These are phyloP conservation scores for Saturnispora besseyi DNA, from an alignment of 805 yeast species.

Conservation along the genomic window DNA sequence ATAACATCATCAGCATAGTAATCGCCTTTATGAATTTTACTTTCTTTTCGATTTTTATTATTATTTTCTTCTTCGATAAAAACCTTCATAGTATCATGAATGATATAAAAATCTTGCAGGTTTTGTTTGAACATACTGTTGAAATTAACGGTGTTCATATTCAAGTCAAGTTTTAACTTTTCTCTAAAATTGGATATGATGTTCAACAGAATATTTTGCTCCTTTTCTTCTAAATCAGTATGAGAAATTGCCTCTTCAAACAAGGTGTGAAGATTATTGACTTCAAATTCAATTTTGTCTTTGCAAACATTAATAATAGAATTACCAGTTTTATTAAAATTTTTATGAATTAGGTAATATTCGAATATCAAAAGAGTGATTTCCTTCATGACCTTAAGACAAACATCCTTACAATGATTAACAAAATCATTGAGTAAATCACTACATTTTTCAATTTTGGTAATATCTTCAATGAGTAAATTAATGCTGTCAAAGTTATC, in stretches of 20 bases:
- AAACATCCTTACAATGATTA: constrained; percentile 18
- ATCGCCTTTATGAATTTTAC: background rate
- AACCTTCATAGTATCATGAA: constrained; percentile 21
- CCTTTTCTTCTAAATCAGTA: constrained; percentile 8
- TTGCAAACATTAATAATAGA: constrained; percentile 18
- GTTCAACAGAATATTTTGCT: constrained; percentile 12
- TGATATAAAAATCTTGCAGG: constrained; percentile 22
- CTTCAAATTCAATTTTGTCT: constrained; percentile 14
- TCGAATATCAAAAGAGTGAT: constrained; percentile 23
- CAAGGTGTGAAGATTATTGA: constrained; percentile 11
- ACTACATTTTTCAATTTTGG: constrained; percentile 15
- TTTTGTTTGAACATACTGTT: constrained; percentile 20
- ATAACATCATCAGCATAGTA: constrained; percentile 5
- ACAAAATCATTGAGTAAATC: constrained; percentile 18
- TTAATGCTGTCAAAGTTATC: constrained; percentile 18
- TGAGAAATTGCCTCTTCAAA: constrained; percentile 10
- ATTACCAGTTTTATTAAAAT: constrained; percentile 10
- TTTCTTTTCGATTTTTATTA: background rate
- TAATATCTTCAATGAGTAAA: constrained; percentile 18
- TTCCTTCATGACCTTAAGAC: constrained; percentile 19
- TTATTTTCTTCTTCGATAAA: constrained; percentile 7
- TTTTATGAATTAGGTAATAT: constrained; percentile 19
- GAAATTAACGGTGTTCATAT: constrained; percentile 16
- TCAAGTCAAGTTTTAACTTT: constrained; percentile 18
- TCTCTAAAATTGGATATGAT: constrained; percentile 15